phyloP scores from a whole-genome alignment of 208 protist species.

The Acanthamoeba polyphaga region DNA sequence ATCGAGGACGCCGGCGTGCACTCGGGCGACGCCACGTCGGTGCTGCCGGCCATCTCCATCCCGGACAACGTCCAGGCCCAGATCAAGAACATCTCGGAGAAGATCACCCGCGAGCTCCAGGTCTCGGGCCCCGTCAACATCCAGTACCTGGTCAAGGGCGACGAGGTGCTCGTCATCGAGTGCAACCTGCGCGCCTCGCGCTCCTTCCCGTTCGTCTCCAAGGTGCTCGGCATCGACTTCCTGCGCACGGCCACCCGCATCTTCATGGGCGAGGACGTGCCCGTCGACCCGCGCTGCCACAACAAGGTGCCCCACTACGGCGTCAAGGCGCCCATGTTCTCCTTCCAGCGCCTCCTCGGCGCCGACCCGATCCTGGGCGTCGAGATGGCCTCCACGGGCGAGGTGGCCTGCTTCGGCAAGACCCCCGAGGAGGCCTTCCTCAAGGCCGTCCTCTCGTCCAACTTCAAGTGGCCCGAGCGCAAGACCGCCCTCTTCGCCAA shows the following conservation, averaged over 20 bases:
- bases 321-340: slow-evolving; percentile 98
- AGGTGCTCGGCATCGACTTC: slow-evolving; percentile 96
- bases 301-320: slow-evolving; percentile 88
- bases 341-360: slow-evolving; percentile 97
- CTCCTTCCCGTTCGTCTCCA: slow-evolving; percentile 97
- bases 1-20: slow-evolving; percentile 98
- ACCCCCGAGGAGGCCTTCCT: slow-evolving; percentile 90
- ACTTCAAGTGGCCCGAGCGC: slow-evolving; percentile 88
- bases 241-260: slow-evolving; percentile 89
- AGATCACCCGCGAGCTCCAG: slow-evolving; percentile 71
- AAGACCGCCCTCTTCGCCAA: slow-evolving; percentile 89
- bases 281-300: neutral
- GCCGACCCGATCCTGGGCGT: slow-evolving; percentile 99
- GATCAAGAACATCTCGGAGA: slow-evolving; percentile 62
- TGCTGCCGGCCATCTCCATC: slow-evolving; percentile 27
- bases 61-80: slow-evolving; percentile 14
- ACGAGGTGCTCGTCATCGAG: slow-evolving; percentile 93
- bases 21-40: slow-evolving; percentile 87
- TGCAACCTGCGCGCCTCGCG: slow-evolving; percentile 96
- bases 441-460: slow-evolving; percentile 91
- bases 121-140: slow-evolving; percentile 92
- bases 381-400: slow-evolving; percentile 96
- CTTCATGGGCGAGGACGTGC: slow-evolving; percentile 61
- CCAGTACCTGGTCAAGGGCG: slow-evolving; percentile 95
- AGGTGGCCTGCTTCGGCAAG: slow-evolving; percentile 90